phyloP scores from a whole-genome alignment of 441 rosid species.

The Gossypium aridum region DNA sequence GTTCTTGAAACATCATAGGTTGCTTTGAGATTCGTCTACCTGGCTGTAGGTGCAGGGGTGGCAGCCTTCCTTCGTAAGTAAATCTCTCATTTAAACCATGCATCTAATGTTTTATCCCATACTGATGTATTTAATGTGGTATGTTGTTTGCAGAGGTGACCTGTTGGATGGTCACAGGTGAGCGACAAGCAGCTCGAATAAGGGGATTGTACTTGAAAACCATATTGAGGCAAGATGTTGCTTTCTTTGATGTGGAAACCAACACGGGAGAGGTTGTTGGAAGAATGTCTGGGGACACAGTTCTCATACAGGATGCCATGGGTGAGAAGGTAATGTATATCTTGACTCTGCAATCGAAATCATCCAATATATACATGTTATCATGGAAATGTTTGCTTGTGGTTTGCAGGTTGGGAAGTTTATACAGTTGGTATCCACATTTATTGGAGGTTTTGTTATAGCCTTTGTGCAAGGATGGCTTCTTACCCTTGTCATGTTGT shows the following conservation, averaged over 20 bases:
- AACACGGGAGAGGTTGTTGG: slow-evolving; percentile 80
- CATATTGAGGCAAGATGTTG: slow-evolving; percentile 80
- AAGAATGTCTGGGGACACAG: slow-evolving; percentile 92
- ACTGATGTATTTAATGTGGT: not conserved
- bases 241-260: slow-evolving; percentile 76
- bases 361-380: not conserved
- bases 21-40: slow-evolving; percentile 51
- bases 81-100: not conserved
- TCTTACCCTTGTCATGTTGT: slow-evolving; percentile 59
- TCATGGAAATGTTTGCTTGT: not conserved
- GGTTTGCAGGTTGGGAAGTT: slow-evolving; percentile 69
- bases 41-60: slow-evolving; percentile 51
- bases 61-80: slow-evolving; percentile 77
- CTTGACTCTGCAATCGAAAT: not conserved
- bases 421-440: slow-evolving; percentile 55
- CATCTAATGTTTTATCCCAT: not conserved
- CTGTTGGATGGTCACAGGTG: slow-evolving; percentile 91
- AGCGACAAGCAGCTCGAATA: slow-evolving; percentile 77
- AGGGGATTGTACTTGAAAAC: slow-evolving; percentile 66
- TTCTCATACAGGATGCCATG: slow-evolving; percentile 89
- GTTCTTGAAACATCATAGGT: slow-evolving; percentile 34
- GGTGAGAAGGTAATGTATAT: slow-evolving; percentile 66
- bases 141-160: slow-evolving; percentile 53
- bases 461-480: slow-evolving; percentile 78
- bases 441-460: slow-evolving; percentile 62